These are phyloP conservation scores for Kodamaea fungicola DNA, from an alignment of 1,139 yeast species.

Conservation along the genomic window DNA sequence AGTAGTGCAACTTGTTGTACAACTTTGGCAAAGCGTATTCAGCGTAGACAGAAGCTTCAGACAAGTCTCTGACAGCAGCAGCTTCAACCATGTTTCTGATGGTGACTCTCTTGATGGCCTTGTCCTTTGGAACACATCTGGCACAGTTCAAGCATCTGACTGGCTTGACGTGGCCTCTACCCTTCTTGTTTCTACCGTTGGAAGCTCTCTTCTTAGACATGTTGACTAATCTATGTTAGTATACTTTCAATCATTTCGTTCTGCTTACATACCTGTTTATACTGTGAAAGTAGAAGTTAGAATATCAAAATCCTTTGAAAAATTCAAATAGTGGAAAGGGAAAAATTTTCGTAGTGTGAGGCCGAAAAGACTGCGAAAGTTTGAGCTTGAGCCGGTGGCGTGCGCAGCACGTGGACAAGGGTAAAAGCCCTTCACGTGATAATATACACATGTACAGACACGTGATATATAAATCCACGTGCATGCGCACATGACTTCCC, in stretches of 20 bases:
- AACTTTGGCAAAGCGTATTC: constrained; percentile 99
- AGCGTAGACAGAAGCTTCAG: constrained; percentile 98
- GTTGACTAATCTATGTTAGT: constrained; percentile 38
- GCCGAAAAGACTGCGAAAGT: neutral
- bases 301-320: constrained; percentile 2
- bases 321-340: constrained; percentile 3
- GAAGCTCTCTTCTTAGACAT: constrained; percentile 99
- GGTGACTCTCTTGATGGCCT: constrained; percentile 99
- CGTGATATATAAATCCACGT: neutral
- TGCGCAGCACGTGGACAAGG: neutral
- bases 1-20: constrained; percentile 99
- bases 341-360: constrained; percentile 4
- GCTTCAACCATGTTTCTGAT: constrained; percentile 99
- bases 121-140: constrained; percentile 99
- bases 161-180: constrained; percentile 99
- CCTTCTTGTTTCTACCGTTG: constrained; percentile 99
- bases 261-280: constrained; percentile 6
- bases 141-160: constrained; percentile 99
- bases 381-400: neutral
- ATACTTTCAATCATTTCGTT: constrained; percentile 4
- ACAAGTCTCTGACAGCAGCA: constrained; percentile 99
- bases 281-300: constrained; percentile 5
- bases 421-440: constrained; percentile 1
- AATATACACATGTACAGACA: neutral
- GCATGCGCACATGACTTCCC: constrained; percentile 2